These are phyloP conservation scores for Alternaria arborescens DNA, from an alignment of 2,329 filamentous ascomycete species.

Conservation along the genomic window DNA sequence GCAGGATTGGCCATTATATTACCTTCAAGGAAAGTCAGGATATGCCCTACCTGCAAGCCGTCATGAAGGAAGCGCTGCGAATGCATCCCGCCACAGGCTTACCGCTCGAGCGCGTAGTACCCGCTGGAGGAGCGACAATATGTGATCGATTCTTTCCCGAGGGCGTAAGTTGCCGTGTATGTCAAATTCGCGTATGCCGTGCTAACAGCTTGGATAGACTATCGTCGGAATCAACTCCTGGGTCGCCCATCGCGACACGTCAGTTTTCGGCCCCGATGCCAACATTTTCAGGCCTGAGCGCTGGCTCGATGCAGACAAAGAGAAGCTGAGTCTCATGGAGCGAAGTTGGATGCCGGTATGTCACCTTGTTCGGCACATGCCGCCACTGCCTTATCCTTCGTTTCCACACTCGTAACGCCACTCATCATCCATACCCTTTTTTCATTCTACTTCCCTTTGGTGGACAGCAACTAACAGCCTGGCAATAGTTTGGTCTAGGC, in stretches of 20 bases:
- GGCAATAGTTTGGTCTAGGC: slow-evolving; percentile 25
- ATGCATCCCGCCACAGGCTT: slow-evolving; percentile 36
- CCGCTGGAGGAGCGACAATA: slow-evolving; percentile 25
- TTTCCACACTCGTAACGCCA: neutral
- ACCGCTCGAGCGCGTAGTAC: slow-evolving; percentile 33
- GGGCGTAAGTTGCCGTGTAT: slow-evolving; percentile 16
- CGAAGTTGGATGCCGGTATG: slow-evolving; percentile 29
- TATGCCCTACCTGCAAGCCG: slow-evolving; percentile 43
- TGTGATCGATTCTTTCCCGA: slow-evolving; percentile 26
- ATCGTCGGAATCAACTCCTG: slow-evolving; percentile 34
- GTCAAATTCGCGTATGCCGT: neutral
- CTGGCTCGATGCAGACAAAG: slow-evolving; percentile 27
- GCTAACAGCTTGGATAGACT: slow-evolving; percentile 14
- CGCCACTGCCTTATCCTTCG: neutral
- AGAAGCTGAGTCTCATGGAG: slow-evolving; percentile 27
- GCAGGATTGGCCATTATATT: slow-evolving; percentile 8
- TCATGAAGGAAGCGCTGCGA: slow-evolving; percentile 38
- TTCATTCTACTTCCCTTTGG: neutral
- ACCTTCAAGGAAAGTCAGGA: slow-evolving; percentile 34
- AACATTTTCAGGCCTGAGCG: slow-evolving; percentile 30
- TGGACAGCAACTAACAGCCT: slow-evolving; percentile 1
- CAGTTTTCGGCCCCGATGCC: slow-evolving; percentile 28
- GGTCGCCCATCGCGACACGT: slow-evolving; percentile 28
- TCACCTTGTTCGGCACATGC: neutral
- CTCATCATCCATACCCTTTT: neutral